Evolutionary conservation across 768 basidiomycete genomes (phyloP).

Genomic region (Asterophora parasitica): DNA sequence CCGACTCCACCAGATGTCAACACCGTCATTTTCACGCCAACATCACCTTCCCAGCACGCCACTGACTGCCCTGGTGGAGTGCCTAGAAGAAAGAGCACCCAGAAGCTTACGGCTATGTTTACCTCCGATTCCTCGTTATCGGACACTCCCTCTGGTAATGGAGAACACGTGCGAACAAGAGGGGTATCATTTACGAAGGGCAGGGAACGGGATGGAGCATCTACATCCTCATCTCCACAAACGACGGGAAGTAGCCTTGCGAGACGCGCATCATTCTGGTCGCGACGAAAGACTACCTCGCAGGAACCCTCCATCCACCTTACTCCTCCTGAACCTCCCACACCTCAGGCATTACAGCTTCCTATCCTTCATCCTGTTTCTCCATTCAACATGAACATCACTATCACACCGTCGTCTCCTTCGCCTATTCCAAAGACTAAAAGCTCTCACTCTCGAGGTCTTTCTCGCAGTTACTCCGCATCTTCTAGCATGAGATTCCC

Average conservation of each 20-base stretch:
- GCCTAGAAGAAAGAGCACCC: conserved; percentile 52
- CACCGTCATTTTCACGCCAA: conserved; percentile 38
- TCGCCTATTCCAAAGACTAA: conserved; percentile 24
- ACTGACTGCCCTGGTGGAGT: conserved; percentile 21
- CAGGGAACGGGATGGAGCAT: conserved; percentile 30
- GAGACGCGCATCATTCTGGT: conserved; percentile 68
- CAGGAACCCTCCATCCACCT: conserved; percentile 7
- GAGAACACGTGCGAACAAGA: conserved; percentile 33
- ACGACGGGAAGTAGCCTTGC: conserved; percentile 37
- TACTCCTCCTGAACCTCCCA: conserved; percentile 2
- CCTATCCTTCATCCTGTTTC: conserved; percentile 27
- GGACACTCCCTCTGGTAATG: conserved; percentile 10
- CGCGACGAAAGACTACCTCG: conserved; percentile 39
- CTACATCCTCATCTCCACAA: conserved; percentile 16
- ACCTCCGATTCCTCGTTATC: conserved; percentile 17
- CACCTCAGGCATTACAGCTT: conserved; percentile 20
- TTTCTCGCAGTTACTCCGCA: conserved; percentile 43
- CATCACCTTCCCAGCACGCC: conserved; percentile 15
- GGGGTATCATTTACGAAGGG: conserved; percentile 57
- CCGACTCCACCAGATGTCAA: conserved; percentile 45
- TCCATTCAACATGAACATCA: conserved; percentile 20
- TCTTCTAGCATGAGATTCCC: conserved; percentile 1
- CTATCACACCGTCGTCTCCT: conserved; percentile 27
- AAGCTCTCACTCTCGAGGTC: conserved; percentile 21
- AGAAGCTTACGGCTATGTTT: conserved; percentile 29